These are phyloP conservation scores for Neocatenulostroma microsporum DNA, from an alignment of 2,329 filamentous ascomycete genomes.

Conservation along the genomic window DNA sequence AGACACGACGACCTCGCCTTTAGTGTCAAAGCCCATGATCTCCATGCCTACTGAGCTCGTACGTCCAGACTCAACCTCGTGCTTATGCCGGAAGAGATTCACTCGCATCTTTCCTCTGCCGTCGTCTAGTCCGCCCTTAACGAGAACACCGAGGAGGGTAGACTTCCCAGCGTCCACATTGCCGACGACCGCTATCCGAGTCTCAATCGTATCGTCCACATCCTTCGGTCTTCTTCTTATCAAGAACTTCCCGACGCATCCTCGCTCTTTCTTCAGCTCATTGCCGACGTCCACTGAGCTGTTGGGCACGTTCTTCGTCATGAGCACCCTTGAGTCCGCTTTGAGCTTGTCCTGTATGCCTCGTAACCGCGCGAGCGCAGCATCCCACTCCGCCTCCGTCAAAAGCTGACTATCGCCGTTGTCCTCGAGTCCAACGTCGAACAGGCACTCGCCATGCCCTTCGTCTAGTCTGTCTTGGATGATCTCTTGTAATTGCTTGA, in stretches of 20 bases:
- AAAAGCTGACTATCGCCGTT: conserved; percentile 79
- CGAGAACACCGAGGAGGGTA: conserved; percentile 88
- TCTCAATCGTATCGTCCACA: conserved; percentile 87
- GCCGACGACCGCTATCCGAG: conserved; percentile 89
- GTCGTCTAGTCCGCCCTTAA: conserved; percentile 92
- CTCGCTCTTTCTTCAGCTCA: conserved; percentile 57
- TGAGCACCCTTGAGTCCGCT: conserved; percentile 71
- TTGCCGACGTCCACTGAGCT: conserved; percentile 64
- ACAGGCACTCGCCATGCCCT: conserved; percentile 79
- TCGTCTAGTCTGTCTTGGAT: conserved; percentile 66
- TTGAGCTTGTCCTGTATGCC: conserved; percentile 56
- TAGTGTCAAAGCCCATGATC: conserved; percentile 92
- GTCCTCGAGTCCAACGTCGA: conserved; percentile 88
- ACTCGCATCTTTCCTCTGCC: conserved; percentile 88
- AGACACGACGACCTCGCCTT: conserved; percentile 72
- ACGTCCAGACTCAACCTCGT: conserved; percentile 90
- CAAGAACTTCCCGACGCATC: conserved; percentile 77
- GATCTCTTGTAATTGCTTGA: conserved; percentile 57
- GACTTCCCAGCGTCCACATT: conserved; percentile 98
- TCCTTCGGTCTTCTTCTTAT: conserved; percentile 65
- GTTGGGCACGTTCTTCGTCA: conserved; percentile 78
- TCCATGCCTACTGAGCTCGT: conserved; percentile 98
- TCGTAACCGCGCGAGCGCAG: conserved; percentile 58
- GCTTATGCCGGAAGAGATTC: conserved; percentile 94
- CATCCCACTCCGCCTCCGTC: conserved; percentile 64